Base-by-base conservation (phyloP, 306 rosid genomes). In the Vicia faba region DNA sequence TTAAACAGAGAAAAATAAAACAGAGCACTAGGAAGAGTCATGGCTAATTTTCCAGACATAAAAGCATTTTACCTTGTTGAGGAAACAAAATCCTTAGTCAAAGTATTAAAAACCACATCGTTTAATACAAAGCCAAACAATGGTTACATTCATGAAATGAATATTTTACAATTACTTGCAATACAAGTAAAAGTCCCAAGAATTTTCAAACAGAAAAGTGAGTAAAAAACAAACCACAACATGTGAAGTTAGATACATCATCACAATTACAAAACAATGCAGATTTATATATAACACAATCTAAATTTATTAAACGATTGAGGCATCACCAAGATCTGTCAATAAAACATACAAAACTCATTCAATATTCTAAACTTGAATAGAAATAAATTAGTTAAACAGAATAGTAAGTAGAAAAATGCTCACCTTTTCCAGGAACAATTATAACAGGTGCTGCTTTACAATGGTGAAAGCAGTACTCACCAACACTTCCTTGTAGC, bases 401-500 rank as follows among this genome's bases (percentile, higher is more conserved):
- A n/a, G 25, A 75, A 20, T 50, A 23, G 4, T 16, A 15, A 18
- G 12, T 15, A 3, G 15, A 61, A 0, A 20, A 48, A 59, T 39
- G 15, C 29, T 18, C 28, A 86, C 98, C 96, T 82, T 84, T 83
- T 6, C 86, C 91, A 13, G 98, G 98, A 78, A 92, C 98, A 69
- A 89, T 82, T 15, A 92, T 77, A 19, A 89, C 74, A 3, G 96
- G 98, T 38, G 96, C 88, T 72, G 88, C 83, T 80, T 92, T 89
- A 72, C 95, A 84, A 73, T 85, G 70, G 81, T 86, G 96, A 71
- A 84, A 76, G 79, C 92, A 88, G 61, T 89, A 71, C 77, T 86
- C 93, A 19, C 93, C 83, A 78, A 89, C 96, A 60, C 98, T 92
- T 69, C 98, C 98, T 9, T 87, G 89, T 25, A 92, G 61, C 16